These are phyloP conservation scores for Hypericum perforatum DNA, from an alignment of 345 rosid species.

Conservation along the genomic window DNA sequence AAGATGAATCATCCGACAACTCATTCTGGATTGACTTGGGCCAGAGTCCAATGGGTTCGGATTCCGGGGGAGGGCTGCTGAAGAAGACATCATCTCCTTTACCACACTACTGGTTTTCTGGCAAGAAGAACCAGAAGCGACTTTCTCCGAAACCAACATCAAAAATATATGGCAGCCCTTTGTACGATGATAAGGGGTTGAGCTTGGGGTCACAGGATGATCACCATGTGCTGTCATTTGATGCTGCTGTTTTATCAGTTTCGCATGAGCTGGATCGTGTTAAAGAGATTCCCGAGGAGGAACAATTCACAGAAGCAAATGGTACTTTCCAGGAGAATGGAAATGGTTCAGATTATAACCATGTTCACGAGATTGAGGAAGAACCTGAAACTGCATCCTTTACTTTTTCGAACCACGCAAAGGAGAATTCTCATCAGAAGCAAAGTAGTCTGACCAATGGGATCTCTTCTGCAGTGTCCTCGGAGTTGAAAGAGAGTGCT, in stretches of 20 bases:
- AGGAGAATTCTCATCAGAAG: slow-evolving; percentile 10
- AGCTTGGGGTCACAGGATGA: slow-evolving; percentile 22
- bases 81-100: slow-evolving; percentile 32
- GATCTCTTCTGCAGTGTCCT: slow-evolving; percentile 22
- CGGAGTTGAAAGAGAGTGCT: slow-evolving; percentile 41
- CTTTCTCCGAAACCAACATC: slow-evolving; percentile 34
- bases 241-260: slow-evolving; percentile 64
- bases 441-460: slow-evolving; percentile 14
- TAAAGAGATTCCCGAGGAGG: slow-evolving; percentile 43
- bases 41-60: slow-evolving; percentile 56
- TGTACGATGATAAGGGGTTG: slow-evolving; percentile 23
- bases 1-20: slow-evolving; percentile 56
- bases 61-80: slow-evolving; percentile 31
- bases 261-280: slow-evolving; percentile 39
- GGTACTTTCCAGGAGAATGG: slow-evolving; percentile 15
- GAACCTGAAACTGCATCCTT: slow-evolving; percentile 19
- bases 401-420: slow-evolving; percentile 8
- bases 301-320: slow-evolving; percentile 19
- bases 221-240: slow-evolving; percentile 46
- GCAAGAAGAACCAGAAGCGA: slow-evolving; percentile 30
- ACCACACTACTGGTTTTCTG: slow-evolving; percentile 35
- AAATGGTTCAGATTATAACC: slow-evolving; percentile 18
- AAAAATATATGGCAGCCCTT: slow-evolving; percentile 25
- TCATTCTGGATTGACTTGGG: slow-evolving; percentile 68
- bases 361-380: slow-evolving; percentile 35